Evolutionary conservation across 1,284 basidiomycete genomes (phyloP).

Genomic region (Peniophora sp.): DNA sequence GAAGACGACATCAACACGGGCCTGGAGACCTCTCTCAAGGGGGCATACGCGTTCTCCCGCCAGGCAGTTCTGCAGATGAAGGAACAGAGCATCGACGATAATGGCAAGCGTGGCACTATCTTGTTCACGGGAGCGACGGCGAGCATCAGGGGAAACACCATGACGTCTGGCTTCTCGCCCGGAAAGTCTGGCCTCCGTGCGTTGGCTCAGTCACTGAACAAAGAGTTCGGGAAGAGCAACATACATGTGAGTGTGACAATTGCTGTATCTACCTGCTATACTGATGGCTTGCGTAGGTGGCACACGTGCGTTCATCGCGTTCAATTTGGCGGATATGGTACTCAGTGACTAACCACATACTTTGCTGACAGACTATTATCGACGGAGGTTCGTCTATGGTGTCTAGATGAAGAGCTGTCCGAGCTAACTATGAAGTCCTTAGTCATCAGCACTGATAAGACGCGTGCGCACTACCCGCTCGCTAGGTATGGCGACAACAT

Average conservation of each 20-base stretch:
- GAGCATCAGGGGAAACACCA: slow-evolving; percentile 18
- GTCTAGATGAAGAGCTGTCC: not conserved
- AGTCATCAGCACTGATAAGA: slow-evolving; percentile 3
- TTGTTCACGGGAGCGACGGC: slow-evolving; percentile 25
- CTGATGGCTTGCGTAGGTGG: slow-evolving; percentile 4
- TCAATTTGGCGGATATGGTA: not conserved
- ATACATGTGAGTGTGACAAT: slow-evolving; percentile 15
- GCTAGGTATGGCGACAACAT: slow-evolving; percentile 17
- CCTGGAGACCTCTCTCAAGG: slow-evolving; percentile 11
- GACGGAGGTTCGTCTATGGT: not conserved
- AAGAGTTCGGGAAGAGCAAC: slow-evolving; percentile 23
- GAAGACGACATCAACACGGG: slow-evolving; percentile 10
- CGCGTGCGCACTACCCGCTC: slow-evolving; percentile 5
- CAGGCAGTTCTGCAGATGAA: slow-evolving; percentile 19
- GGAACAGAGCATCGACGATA: slow-evolving; percentile 8
- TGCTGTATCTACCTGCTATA: not conserved
- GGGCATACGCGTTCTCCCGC: slow-evolving; percentile 22
- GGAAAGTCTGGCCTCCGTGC: slow-evolving; percentile 24
- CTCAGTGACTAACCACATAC: not conserved
- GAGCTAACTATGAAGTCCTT: not conserved
- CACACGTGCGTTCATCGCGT: slow-evolving; percentile 4
- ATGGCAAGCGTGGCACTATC: slow-evolving; percentile 21
- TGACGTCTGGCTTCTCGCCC: slow-evolving; percentile 21
- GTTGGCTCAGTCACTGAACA: slow-evolving; percentile 21
- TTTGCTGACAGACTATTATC: not conserved